Percentiles rank a stretch among this genome's conserved stretches.
Evolutionary conservation across 2,329 filamentous ascomycete genomes (phyloP).

Genomic region (Geosmithia putterillii): DNA sequence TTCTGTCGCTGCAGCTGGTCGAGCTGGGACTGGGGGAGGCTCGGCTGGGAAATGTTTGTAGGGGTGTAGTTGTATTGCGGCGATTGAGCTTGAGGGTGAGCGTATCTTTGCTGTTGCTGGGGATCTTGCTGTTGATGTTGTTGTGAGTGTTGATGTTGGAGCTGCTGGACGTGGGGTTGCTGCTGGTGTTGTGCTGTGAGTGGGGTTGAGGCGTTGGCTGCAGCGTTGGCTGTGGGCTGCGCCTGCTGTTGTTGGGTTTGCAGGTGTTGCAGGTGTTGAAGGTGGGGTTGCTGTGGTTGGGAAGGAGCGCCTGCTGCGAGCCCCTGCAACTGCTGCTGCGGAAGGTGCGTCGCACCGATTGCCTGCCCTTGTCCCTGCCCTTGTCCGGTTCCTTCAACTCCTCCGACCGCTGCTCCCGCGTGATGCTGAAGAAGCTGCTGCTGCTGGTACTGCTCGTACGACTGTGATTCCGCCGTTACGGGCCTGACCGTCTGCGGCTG

Average conservation of each 20-base stretch:
- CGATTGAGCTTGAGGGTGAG: too few relatives aligned
- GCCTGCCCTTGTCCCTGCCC: too few relatives aligned
- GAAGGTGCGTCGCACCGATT: constrained; percentile 6
- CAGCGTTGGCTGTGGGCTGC: constrained; percentile 3
- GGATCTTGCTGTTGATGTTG: constrained; percentile 21
- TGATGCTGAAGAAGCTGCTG: constrained; percentile 13
- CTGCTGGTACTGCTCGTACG: constrained; percentile 11
- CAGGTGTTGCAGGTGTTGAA: constrained; percentile 12
- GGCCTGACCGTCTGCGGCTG: constrained; percentile 27
- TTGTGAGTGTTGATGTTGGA: constrained; percentile 10
- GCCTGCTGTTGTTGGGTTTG: constrained; percentile 16
- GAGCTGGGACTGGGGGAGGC: constrained; percentile 21
- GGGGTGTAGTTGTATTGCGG: constrained; percentile 1
- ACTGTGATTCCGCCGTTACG: constrained; percentile 30
- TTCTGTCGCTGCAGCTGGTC: constrained; percentile 23
- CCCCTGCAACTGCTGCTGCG: constrained; percentile 11
- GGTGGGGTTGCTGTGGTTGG: constrained; percentile 11
- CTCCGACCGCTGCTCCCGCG: constrained; percentile 9
- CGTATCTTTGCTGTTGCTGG: constrained; percentile 12
- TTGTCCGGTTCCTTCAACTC: constrained; percentile 3
- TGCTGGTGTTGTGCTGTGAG: constrained; percentile 18
- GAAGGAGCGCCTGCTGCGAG: constrained; percentile 10
- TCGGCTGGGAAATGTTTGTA: constrained; percentile 9
- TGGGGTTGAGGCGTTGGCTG: constrained; percentile 17
- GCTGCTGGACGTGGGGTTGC: background rate